Conservation (phyloP, 2,329 filamentous ascomycete genomes). For the Gremmenia infestans region DNA sequence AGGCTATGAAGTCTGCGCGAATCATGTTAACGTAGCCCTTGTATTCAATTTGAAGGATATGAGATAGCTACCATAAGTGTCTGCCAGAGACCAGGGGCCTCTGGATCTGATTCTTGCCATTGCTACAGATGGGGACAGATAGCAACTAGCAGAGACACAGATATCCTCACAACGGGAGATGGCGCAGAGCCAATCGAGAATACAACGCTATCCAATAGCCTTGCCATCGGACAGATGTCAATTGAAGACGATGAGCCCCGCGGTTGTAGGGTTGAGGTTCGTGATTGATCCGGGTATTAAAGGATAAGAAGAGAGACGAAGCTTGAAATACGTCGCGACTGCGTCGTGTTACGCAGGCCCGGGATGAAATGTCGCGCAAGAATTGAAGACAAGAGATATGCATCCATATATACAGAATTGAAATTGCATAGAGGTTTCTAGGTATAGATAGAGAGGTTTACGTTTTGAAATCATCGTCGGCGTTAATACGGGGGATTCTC, state of each 20-base stretch:
- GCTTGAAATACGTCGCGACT: background rate
- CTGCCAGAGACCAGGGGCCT: constrained; percentile 26
- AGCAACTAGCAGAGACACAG: background rate
- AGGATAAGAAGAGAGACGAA: background rate
- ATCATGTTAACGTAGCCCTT: background rate
- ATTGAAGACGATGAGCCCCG: background rate
- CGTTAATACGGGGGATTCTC: background rate
- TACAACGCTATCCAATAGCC: background rate
- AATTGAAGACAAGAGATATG: too few species aligned
- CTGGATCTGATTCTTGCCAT: constrained; percentile 10
- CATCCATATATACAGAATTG: too few species aligned
- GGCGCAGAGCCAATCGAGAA: constrained; percentile 15
- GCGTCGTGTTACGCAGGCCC: background rate
- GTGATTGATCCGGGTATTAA: background rate
- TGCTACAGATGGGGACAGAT: constrained; percentile 2
- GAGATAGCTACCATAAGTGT: constrained; percentile 27
- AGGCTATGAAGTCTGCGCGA: constrained; percentile 27
- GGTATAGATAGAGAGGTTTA: too few species aligned
- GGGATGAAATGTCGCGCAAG: background rate
- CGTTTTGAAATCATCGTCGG: background rate
- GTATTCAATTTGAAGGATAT: background rate
- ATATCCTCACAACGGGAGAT: background rate
- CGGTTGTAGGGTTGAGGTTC: background rate
- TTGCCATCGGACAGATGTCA: constrained; percentile 13
- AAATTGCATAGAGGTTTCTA: too few species aligned